Conservation (phyloP, 1,139 yeast genomes). For the Protomyces inouyei region DNA sequence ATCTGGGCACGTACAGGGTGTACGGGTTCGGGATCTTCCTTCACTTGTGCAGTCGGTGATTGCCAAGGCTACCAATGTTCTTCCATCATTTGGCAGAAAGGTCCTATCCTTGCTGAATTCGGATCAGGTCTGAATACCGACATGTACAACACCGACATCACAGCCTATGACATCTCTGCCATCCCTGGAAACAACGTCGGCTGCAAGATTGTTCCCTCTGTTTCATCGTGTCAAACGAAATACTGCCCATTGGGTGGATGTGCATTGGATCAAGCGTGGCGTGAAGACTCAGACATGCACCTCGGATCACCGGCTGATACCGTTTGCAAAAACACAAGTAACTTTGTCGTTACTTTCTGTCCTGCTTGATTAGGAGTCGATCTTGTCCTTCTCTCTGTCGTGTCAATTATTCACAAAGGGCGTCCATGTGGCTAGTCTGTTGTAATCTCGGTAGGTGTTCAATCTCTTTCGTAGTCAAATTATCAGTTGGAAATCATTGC, state of each 20-base stretch:
- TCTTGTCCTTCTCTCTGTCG: not conserved
- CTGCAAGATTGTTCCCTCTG: conserved; percentile 22
- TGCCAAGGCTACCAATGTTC: conserved; percentile 23
- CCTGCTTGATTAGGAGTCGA: conserved; percentile 1
- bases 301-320: conserved; percentile 25
- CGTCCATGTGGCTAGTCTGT: no score
- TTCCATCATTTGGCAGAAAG: conserved; percentile 24
- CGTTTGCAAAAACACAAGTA: conserved; percentile 17
- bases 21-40: conserved; percentile 10
- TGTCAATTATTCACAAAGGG: no score
- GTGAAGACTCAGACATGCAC: conserved; percentile 9
- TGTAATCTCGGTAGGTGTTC: no score
- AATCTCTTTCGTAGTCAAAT: not conserved
- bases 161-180: conserved; percentile 26
- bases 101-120: conserved; percentile 26
- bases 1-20: conserved; percentile 26
- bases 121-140: conserved; percentile 24
- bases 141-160: conserved; percentile 24
- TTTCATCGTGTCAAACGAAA: conserved; percentile 17
- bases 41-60: conserved; percentile 19
- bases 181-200: conserved; percentile 26
- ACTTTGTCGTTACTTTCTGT: conserved; percentile 25
- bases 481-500: not conserved
- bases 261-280: conserved; percentile 17
- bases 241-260: conserved; percentile 20